Evolutionary conservation across 345 rosid species (phyloP).

Genomic region (Boechera divaricarpa): DNA sequence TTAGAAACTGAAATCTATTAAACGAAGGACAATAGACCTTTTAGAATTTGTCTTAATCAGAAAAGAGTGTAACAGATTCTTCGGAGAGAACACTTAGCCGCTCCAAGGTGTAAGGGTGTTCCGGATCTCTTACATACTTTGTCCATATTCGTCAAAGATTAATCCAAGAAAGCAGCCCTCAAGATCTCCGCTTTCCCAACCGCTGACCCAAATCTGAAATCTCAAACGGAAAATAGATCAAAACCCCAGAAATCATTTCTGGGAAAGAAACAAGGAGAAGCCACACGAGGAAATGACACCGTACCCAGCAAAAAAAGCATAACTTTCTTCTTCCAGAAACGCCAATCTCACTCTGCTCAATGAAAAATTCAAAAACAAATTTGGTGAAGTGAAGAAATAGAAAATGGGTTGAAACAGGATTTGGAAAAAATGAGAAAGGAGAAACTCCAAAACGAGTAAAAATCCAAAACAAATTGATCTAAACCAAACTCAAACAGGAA

Average conservation of each 20-base stretch:
- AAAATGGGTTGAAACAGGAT: not conserved
- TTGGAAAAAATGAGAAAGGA: slow-evolving; percentile 18
- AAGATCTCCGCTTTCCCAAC: slow-evolving; percentile 41
- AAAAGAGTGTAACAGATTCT: no score
- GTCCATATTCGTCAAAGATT: no score
- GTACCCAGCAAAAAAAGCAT: slow-evolving; percentile 17
- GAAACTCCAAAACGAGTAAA: no score
- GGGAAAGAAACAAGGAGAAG: not conserved
- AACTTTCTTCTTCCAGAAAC: slow-evolving; percentile 24
- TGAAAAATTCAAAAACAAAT: not conserved
- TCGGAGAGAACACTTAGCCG: no score
- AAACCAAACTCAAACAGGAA: no score
- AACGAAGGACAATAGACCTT: no score
- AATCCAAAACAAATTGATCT: no score
- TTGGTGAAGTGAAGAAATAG: not conserved
- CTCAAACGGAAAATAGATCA: slow-evolving; percentile 17
- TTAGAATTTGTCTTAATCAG: no score
- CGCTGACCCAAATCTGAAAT: slow-evolving; percentile 36
- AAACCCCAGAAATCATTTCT: slow-evolving; percentile 29
- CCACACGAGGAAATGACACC: slow-evolving; percentile 15
- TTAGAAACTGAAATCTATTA: no score
- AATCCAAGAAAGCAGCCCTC: slow-evolving; percentile 25
- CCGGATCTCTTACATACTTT: no score
- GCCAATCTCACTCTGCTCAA: slow-evolving; percentile 10
- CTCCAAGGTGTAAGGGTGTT: no score